Base-by-base conservation (phyloP, 768 basidiomycete species). In the Rhodotorula diobovata region DNA sequence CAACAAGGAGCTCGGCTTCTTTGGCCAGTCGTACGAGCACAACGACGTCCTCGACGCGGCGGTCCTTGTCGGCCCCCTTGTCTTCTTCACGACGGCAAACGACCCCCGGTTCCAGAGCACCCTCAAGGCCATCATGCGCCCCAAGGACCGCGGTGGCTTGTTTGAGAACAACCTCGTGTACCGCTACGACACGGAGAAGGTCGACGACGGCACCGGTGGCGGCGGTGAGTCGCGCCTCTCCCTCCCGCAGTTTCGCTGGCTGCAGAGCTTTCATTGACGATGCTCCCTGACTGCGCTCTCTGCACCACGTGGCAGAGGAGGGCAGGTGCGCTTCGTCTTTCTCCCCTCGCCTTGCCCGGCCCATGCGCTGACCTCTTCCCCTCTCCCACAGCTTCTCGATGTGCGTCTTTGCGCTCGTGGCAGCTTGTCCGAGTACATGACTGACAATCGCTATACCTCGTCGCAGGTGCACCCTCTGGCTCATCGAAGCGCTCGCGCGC, bases 81-180 rank as follows among this genome's bases (percentile, higher is more conserved):
- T 92, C 43, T 96, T 95, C 83, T 95, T 96, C 83, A 79, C 74
- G 56, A 78, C 79, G 16, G 81, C 83, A 12, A 79, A 80, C 41
- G 94, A 98, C 79, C 91, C 92, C 9, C 84, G 93, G 51, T 98
- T 99, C 81, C 84, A 90, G 71, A 87, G 83, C 74, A 97, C 94
- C 5, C 81, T 99, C 67, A 88, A 87, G 78, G 85, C 86, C 61
- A 90, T 97, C 68, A 78, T 97, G 81, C 89, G 85, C 79, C 88
- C 89, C 35, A 92, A 90, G 0, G 93, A 97, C 79, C 85, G 90
- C 64, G 94, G 93, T 0, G 94, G 43, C 20, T 25, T 35, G 18
- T 21, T 50, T 51, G 57, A 62, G 46, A 66, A 91, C 90, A 88
- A 88, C 76, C 85, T 92, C 18, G 90, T 62, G 48, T 95, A 90